These are phyloP conservation scores for Suillus fuscotomentosus DNA, from an alignment of 768 basidiomycete genomes.

Conservation along the genomic window DNA sequence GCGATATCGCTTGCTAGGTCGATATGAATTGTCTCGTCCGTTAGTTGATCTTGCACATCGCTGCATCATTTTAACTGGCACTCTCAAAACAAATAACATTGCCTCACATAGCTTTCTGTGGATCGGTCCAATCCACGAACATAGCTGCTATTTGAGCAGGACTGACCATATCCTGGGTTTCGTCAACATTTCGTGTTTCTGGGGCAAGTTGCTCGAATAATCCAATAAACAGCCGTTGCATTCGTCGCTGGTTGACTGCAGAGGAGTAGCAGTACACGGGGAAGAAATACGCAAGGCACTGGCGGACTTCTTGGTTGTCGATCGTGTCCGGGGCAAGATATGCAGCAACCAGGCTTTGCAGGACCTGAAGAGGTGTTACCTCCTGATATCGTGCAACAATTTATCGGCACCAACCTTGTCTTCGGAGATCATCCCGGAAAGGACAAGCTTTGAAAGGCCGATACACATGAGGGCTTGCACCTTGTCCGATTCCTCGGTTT, in stretches of 20 bases:
- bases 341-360: constrained; percentile 48
- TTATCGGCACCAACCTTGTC: constrained; percentile 48
- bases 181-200: constrained; percentile 63
- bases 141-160: constrained; percentile 75
- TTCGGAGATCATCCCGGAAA: constrained; percentile 74
- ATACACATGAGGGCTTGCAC: constrained; percentile 73
- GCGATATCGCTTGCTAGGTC: constrained; percentile 56
- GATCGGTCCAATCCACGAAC: constrained; percentile 88
- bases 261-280: constrained; percentile 86
- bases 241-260: constrained; percentile 64
- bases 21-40: constrained; percentile 47
- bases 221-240: constrained; percentile 69
- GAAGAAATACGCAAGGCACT: constrained; percentile 86
- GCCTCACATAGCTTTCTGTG: constrained; percentile 62
- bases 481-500: constrained; percentile 53
- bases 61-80: constrained; percentile 21
- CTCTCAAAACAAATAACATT: constrained; percentile 14
- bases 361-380: constrained; percentile 31
- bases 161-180: constrained; percentile 70
- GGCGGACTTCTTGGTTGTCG: constrained; percentile 80
- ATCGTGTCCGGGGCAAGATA: constrained; percentile 82
- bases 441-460: constrained; percentile 84
- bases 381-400: constrained; percentile 1
- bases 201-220: constrained; percentile 61
- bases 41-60: constrained; percentile 37